Base-by-base conservation (phyloP, 441 rosid species). In the Aleurites moluccanus region DNA sequence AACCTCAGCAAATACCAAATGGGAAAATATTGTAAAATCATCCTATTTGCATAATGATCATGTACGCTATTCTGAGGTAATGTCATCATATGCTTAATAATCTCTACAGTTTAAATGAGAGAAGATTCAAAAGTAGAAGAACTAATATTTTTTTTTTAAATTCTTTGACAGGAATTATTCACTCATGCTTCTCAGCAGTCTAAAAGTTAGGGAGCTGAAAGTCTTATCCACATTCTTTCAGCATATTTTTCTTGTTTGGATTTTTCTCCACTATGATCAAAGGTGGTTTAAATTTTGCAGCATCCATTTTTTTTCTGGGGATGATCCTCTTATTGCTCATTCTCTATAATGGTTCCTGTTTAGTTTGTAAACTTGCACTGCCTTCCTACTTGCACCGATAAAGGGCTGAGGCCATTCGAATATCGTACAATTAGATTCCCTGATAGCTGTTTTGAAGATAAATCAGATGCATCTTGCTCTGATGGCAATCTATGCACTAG, bases 21-120 rank as follows among this genome's bases (percentile, higher is more conserved):
- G 99, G 99, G 99, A 92, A 83, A 93, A 91, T 21, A 95, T 95
- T 47, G 98, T 95, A 18, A 95, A 95, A 74, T 74, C 89, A 67
- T 88, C 89, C 0, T 74, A 86, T 70, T 76, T 79, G 68, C 90
- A 85, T 73, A 85, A 85, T 49, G 89, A 89, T 79, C 91, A 86
- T 50, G 81, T 77, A 10, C 92, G 93, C 27, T 88, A 87, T 76
- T 83, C 88, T 23, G 85, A 85, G 87, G 85, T 91, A 83, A 69
- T 60, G 4, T 60, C 15, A 11, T 35, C 28, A 23, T 6, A 27
- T 10, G 49, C 68, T 70, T 55, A 45, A 33, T 28, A 16, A 16
- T 50, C 56, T 75, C 6, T 45, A 13, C 14, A 3, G 50, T 52
- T 47, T 55, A 27, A 45, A 55, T 30, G 27, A 44, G 10, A 45